Evolutionary conservation across 1,284 basidiomycete genomes (phyloP).

Genomic region (Tilletia indica): DNA sequence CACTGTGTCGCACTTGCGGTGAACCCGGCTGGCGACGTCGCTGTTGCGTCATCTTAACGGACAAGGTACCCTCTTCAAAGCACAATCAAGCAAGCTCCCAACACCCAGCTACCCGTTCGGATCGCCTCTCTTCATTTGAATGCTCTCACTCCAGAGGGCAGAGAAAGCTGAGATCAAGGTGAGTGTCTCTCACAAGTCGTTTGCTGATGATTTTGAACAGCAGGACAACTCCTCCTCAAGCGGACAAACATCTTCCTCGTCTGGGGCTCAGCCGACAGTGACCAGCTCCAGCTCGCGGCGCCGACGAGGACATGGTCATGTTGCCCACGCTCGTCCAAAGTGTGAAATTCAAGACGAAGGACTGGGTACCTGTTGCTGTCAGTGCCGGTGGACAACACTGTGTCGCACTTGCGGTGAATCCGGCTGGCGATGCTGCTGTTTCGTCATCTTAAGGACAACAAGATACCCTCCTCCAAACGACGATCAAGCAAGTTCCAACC

Average conservation of each 20-base stretch:
- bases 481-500: no score
- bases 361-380: slow-evolving; percentile 57
- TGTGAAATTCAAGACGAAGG: slow-evolving; percentile 56
- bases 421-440: slow-evolving; percentile 6
- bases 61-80: no score
- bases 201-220: no score
- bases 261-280: no score
- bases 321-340: slow-evolving; percentile 67
- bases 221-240: no score
- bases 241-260: no score
- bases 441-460: background rate
- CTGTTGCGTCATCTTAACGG: background rate
- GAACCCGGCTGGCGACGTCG: slow-evolving; percentile 26
- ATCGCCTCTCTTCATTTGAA: slow-evolving; percentile 75
- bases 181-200: no score
- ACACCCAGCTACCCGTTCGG: background rate
- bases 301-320: slow-evolving; percentile 59
- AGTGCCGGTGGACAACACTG: slow-evolving; percentile 61
- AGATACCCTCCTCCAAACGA: no score
- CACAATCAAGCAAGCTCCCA: no score
- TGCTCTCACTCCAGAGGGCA: slow-evolving; percentile 75
- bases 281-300: slow-evolving; percentile 56
- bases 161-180: slow-evolving; percentile 65
- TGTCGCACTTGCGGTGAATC: slow-evolving; percentile 55
- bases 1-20: slow-evolving; percentile 58